Base-by-base conservation (phyloP, 495 filamentous ascomycete genomes). In the Penicillium paxilli region DNA sequence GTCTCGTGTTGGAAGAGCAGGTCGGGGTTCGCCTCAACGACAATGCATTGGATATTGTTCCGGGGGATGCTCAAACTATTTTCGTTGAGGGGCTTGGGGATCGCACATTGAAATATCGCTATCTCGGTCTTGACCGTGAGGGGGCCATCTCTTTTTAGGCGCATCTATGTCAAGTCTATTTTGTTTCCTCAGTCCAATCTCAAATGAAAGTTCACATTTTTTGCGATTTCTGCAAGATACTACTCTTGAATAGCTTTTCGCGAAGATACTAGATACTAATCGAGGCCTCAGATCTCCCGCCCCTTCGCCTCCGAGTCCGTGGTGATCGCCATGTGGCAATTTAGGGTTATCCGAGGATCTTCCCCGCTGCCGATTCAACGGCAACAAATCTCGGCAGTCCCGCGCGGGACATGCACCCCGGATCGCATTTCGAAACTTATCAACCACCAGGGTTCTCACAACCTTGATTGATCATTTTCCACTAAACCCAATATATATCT, bases 21-120 rank as follows among this genome's bases (percentile, higher is more conserved):
- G 71, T 74, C 4, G 65, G 62, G 7, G 65, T 74, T 41, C 54
- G 45, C 7, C 28, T 74, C 28, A 73, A 59, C 21, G 74, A 81
- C 47, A 79, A 75, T 41, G 74, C 73, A 2, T 62, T 82, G 20
- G 78, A 81, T 59, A 58, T 80, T 47, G 70, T 80, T 0, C 78
- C 79, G 5, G 76, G 73, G 7, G 78, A 80, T 61, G 67, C 63
- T 12, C 70, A 79, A 38, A 57, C 54, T 1, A 63, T 81, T 9
- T 68, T 54, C 10, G 54, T 77, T 14, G 66, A 49, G 24, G 77
- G 76, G 0, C 38, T 77, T n/a, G 66, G 64, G 42, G 56, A 75
- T 28, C 54, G 35, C n/a, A n/a, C 35, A 19, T 47, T 80, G 52
- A 63, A 52, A 25, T 74, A 70, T 30, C 55, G 61, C 17, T 54